Evolutionary conservation across 768 basidiomycete genomes (phyloP).

Genomic region (Dentipellis sp.): DNA sequence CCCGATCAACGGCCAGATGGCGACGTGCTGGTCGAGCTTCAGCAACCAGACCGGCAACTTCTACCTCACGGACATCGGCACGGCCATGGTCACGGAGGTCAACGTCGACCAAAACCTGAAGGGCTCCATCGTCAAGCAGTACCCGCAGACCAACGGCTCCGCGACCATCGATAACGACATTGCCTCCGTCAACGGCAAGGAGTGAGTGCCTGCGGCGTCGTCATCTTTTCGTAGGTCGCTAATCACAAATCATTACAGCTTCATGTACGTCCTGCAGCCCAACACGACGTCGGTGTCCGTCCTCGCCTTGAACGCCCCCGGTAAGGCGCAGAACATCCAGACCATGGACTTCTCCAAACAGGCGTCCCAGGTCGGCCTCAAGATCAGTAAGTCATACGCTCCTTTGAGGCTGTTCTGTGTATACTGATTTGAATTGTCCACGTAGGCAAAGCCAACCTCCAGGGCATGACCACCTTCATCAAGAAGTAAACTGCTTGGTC

Average conservation of each 20-base stretch:
- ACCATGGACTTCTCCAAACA: slow-evolving; percentile 24
- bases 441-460: slow-evolving; percentile 24
- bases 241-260: slow-evolving; percentile 20
- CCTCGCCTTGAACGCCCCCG: slow-evolving; percentile 28
- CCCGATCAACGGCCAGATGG: slow-evolving; percentile 20
- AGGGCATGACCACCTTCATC: slow-evolving; percentile 28
- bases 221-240: neutral
- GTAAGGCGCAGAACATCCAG: slow-evolving; percentile 23
- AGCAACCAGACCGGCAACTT: slow-evolving; percentile 24
- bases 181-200: slow-evolving; percentile 21
- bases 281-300: slow-evolving; percentile 32
- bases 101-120: slow-evolving; percentile 36
- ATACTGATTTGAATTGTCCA: neutral
- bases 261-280: slow-evolving; percentile 31
- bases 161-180: slow-evolving; percentile 22
- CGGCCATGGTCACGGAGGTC: slow-evolving; percentile 31
- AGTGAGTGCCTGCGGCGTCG: slow-evolving; percentile 13
- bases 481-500: neutral
- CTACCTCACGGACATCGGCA: slow-evolving; percentile 22
- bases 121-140: slow-evolving; percentile 33
- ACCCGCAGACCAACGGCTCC: slow-evolving; percentile 11
- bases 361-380: slow-evolving; percentile 23
- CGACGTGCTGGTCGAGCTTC: slow-evolving; percentile 22
- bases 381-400: slow-evolving; percentile 22
- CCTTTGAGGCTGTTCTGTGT: neutral